Percentiles rank a stretch among this genome's conserved stretches.
Conservation (phyloP, 2,329 filamentous ascomycete genomes). For the Magnaporthiopsis rhizophila region DNA sequence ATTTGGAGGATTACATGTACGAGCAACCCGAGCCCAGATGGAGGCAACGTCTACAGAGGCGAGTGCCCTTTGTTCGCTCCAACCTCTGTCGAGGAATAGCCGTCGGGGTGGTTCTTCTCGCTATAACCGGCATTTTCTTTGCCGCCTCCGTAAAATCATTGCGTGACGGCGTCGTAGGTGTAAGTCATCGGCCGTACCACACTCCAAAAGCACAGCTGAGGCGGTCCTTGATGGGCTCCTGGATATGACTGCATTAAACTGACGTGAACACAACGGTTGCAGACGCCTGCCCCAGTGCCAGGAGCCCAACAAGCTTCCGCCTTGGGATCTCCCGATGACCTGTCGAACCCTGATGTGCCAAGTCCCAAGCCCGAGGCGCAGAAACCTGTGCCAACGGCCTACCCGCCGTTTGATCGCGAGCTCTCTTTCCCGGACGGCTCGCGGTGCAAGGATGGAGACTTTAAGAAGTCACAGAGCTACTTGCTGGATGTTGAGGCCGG, state of each 20-base stretch:
- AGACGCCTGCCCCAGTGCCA: too few relatives aligned
- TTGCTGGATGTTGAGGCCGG: background rate
- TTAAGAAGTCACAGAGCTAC: background rate
- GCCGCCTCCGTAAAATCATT: slow-evolving; percentile 18
- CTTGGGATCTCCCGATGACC: too few relatives aligned
- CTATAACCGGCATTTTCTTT: slow-evolving; percentile 23
- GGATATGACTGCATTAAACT: too few relatives aligned
- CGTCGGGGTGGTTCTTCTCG: slow-evolving; percentile 21
- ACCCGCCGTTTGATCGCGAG: slow-evolving; percentile 19
- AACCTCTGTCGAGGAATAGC: slow-evolving; percentile 21
- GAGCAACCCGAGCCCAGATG: slow-evolving; percentile 16
- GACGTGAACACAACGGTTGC: too few relatives aligned
- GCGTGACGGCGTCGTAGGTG: slow-evolving; percentile 18
- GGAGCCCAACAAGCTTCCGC: too few relatives aligned
- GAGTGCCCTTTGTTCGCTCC: slow-evolving; percentile 18
- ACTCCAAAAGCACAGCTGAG: too few relatives aligned
- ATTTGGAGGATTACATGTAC: slow-evolving; percentile 18
- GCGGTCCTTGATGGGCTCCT: too few relatives aligned
- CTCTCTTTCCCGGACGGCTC: slow-evolving; percentile 12
- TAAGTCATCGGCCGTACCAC: background rate
- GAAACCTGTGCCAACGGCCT: slow-evolving; percentile 13
- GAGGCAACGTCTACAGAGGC: slow-evolving; percentile 20
- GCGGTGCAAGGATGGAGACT: background rate
- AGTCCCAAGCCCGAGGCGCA: too few relatives aligned
- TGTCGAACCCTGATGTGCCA: too few relatives aligned